phyloP scores from a whole-genome alignment of 495 filamentous ascomycete species.

The Tuber aestivum region DNA sequence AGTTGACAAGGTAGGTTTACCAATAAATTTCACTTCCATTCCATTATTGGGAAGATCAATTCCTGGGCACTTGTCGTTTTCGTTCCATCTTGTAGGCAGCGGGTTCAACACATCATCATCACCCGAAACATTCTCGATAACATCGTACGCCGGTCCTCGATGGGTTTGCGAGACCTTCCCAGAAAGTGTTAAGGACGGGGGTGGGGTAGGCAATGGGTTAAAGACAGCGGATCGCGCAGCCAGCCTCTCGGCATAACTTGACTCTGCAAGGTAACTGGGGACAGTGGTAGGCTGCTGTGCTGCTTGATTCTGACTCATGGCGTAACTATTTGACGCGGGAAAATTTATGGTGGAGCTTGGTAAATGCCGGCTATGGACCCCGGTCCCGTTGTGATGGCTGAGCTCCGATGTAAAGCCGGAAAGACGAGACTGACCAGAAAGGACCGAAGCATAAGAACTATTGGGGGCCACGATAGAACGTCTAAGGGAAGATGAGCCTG shows the following conservation, averaged over 20 bases:
- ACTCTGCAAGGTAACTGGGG: conserved; percentile 40
- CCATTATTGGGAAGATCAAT: conserved; percentile 72
- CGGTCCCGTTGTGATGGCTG: conserved; percentile 43
- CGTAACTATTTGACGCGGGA: conserved; percentile 27
- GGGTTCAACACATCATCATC: conserved; percentile 57
- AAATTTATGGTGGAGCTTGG: conserved; percentile 31
- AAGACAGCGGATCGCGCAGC: conserved; percentile 35
- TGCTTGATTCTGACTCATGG: conserved; percentile 22
- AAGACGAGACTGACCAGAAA: conserved; percentile 57
- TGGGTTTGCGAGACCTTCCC: conserved; percentile 64
- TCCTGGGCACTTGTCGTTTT: conserved; percentile 62
- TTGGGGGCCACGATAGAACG: conserved; percentile 38
- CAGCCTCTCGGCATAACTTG: conserved; percentile 39
- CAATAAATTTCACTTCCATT: conserved; percentile 67
- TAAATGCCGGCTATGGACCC: conserved; percentile 41
- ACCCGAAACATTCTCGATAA: conserved; percentile 69
- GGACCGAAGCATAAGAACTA: conserved; percentile 74
- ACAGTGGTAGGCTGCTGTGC: conserved; percentile 30
- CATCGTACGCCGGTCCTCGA: conserved; percentile 74
- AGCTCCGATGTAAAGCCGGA: conserved; percentile 46
- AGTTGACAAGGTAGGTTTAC: conserved; percentile 42
- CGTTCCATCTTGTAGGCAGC: conserved; percentile 78
- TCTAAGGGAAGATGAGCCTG: conserved; percentile 40
- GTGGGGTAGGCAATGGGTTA: conserved; percentile 56
- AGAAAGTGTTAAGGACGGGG: conserved; percentile 51